Evolutionary conservation across 2,329 filamentous ascomycete genomes (phyloP), one percentile per base, ranked within the genome.

Genomic region (Xylaria digitata): DNA sequence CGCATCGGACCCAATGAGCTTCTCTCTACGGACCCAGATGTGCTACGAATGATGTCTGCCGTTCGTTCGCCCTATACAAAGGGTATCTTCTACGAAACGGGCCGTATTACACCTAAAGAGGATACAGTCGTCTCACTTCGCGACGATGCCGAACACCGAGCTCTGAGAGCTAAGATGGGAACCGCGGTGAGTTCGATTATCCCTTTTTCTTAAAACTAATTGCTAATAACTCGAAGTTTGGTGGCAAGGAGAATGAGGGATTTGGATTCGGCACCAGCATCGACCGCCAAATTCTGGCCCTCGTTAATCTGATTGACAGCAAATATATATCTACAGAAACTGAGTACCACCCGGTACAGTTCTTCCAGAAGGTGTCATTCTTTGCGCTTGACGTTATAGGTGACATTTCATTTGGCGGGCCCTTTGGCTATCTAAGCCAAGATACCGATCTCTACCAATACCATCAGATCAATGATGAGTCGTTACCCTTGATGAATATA

Each of bases 381-480:
- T 85, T 87, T 62, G 82, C 85, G 0, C 76, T 87, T 0, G 86
- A 88, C 63, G 83, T 85, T 1, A 84, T 88, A 48, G 83, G 82
- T 13, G 80, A 85, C 43, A 75, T 87, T 23, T 83, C 83, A 0
- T 82, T 87, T n/a, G 85, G 85, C 6, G 73, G 80, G 13, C 72
- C 84, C 0, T 87, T 87, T 67, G 85, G 86, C 3, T 83, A 84
- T 70, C 78, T 88, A 15, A 76, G 78, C 23, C 77, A 81, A 6
- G 84, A 88, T 66, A 73, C 78, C 19, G 86, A 88, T 64, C 69
- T 85, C 0, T 82, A 83, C 42, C 73, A 75, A 34, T 81, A 85
- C 70, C 78, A 85, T 55, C 74, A 80, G 62, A 82, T 83, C 23
- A 81, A 78, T 43, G 79, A 81, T 43, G 78, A 78, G n/a, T 79